Evolutionary conservation across 257 asterid genomes (phyloP), one percentile per base, ranked within the genome.

Genomic region (Forsythia viridissima): DNA sequence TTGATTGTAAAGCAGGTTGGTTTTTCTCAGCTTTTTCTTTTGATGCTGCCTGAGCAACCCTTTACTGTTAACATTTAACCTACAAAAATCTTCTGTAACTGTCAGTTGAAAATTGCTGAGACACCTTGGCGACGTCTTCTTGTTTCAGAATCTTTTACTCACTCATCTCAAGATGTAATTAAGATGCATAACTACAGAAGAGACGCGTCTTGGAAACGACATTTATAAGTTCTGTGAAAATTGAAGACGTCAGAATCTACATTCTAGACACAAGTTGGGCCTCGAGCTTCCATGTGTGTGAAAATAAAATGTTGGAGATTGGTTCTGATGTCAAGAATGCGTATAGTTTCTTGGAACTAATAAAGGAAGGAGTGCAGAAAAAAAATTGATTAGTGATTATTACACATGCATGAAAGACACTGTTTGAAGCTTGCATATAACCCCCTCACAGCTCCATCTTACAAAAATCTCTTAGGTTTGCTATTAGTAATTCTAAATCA

Each of bases 1-100:
- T 87, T 92, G 81, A 90, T 94, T 61, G 99, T 96, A 76, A 84
- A 79, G 85, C 93, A 91, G 98, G 97, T 95, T 83, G 71, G 90
- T 80, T 37, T 61, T 68, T 67, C 80, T 78, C 75, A 44, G 13
- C 76, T 77, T 42, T n/a, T 73, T 70, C 52, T 39, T 34, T 69
- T 57, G 34, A 34, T 72, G 42, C 82, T 67, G 70, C 44, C 43
- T 71, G 16, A 73, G 75, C 57, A 74, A 43, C 71, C 36, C 21
- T 76, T 34, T 18, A 69, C 73, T 40, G 9, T 38, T 66, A 21
- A 46, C 71, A 72, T 39, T 10, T 44, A 71, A 63, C 44, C 52
- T 65, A 11, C 30, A 63, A 8, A 9, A 57, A 55, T 24, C 46
- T 46, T 70, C 16, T 11, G 55, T n/a, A 34, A 30, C 7, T 63